Percentiles rank a stretch among this genome's conserved stretches.
These are phyloP conservation scores for Saccharum hybrid DNA, from an alignment of 202 grass and related monocot species.

Conservation along the genomic window DNA sequence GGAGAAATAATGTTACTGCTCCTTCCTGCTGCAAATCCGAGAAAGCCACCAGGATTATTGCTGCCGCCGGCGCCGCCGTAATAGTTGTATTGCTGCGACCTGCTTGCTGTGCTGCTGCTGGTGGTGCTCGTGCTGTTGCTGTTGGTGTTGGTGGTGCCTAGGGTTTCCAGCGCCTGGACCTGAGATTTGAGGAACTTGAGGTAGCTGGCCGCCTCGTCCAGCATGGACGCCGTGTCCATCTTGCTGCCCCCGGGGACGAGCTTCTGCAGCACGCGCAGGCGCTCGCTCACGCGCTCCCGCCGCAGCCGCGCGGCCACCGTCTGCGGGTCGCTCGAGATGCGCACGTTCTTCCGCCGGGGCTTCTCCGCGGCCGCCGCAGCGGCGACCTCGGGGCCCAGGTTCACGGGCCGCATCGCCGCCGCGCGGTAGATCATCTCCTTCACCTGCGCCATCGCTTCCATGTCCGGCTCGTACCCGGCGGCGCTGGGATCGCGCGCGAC, in stretches of 20 bases:
- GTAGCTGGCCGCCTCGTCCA: slow-evolving; percentile 94
- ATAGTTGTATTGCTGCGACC: slow-evolving; percentile 38
- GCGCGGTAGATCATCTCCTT: slow-evolving; percentile 90
- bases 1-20: slow-evolving; percentile 36
- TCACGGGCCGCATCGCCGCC: slow-evolving; percentile 79
- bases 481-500: not conserved
- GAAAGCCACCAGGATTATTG: slow-evolving; percentile 1
- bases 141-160: slow-evolving; percentile 35
- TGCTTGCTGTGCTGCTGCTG: slow-evolving; percentile 1
- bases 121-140: not conserved
- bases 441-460: slow-evolving; percentile 81
- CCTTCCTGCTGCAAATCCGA: slow-evolving; percentile 35
- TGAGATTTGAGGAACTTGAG: slow-evolving; percentile 95
- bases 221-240: slow-evolving; percentile 93
- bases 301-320: slow-evolving; percentile 82
- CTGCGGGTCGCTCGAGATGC: slow-evolving; percentile 85
- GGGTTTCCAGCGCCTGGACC: slow-evolving; percentile 80
- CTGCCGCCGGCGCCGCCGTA: not conserved
- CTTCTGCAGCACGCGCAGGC: slow-evolving; percentile 76
- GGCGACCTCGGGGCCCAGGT: slow-evolving; percentile 40
- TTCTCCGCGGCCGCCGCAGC: slow-evolving; percentile 7
- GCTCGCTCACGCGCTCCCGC: slow-evolving; percentile 76
- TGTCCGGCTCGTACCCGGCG: slow-evolving; percentile 66
- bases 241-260: slow-evolving; percentile 81
- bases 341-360: slow-evolving; percentile 79